These are phyloP conservation scores for Auxenochlorella protothecoides DNA, from an alignment of 139 green algal genomes.

Conservation along the genomic window DNA sequence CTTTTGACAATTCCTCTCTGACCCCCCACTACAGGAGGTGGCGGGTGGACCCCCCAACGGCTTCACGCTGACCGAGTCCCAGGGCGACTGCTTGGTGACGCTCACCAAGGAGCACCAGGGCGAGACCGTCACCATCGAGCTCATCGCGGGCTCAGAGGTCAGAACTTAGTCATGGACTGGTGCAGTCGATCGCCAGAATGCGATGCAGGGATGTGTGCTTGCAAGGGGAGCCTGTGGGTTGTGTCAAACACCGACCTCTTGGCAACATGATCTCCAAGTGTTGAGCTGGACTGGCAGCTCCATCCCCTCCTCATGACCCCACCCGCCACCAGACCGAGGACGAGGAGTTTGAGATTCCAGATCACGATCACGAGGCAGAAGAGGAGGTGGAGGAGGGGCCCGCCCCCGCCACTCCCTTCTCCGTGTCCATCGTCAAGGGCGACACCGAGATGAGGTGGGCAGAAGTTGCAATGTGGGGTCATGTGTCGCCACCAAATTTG, in stretches of 20 bases:
- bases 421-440: slow-evolving; percentile 35
- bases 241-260: not conserved
- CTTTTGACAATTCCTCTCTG: too few relatives aligned
- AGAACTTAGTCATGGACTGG: too few relatives aligned
- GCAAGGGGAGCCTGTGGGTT: not conserved
- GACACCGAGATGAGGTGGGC: slow-evolving; percentile 28
- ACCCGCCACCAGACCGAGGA: slow-evolving; percentile 8
- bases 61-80: slow-evolving; percentile 34
- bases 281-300: not conserved
- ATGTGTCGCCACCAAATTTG: too few relatives aligned
- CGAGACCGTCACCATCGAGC: slow-evolving; percentile 46
- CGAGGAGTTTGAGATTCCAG: slow-evolving; percentile 18
- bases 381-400: slow-evolving; percentile 28
- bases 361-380: slow-evolving; percentile 17
- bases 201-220: too few relatives aligned
- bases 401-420: slow-evolving; percentile 36
- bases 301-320: not conserved
- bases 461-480: too few relatives aligned
- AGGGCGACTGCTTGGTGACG: slow-evolving; percentile 39
- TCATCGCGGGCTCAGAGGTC: slow-evolving; percentile 43
- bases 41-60: slow-evolving; percentile 14
- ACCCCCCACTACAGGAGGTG: slow-evolving; percentile 27
- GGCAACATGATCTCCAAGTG: not conserved
- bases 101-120: slow-evolving; percentile 24
- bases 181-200: too few relatives aligned